Evolutionary conservation across 176 grass and related monocot species (phyloP).

Genomic region (Hordeum marinum): DNA sequence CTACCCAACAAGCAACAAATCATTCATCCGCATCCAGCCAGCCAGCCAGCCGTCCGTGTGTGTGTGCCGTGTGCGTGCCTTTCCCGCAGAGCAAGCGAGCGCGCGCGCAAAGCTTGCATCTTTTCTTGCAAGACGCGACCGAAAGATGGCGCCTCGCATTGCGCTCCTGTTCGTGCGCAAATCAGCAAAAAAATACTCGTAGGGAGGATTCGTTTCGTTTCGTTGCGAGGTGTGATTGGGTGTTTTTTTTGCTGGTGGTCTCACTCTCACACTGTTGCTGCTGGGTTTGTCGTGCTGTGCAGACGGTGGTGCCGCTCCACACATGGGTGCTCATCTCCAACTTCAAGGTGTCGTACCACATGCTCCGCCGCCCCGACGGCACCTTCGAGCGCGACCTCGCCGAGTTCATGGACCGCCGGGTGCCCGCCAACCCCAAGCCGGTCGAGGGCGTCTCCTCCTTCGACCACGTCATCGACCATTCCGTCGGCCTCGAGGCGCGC

Average conservation of each 20-base stretch:
- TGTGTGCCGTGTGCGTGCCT: neutral
- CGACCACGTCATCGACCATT: slow-evolving; percentile 65
- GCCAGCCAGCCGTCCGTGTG: neutral
- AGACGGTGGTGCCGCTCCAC: slow-evolving; percentile 87
- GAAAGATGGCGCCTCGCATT: slow-evolving; percentile 23
- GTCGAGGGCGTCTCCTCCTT: slow-evolving; percentile 73
- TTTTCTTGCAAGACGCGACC: slow-evolving; percentile 33
- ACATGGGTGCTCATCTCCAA: slow-evolving; percentile 98
- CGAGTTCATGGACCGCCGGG: slow-evolving; percentile 75
- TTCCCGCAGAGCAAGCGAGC: neutral
- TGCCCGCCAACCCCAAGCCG: slow-evolving; percentile 53
- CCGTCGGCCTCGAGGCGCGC: slow-evolving; percentile 64
- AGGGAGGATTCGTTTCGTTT: neutral
- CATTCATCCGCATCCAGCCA: slow-evolving; percentile 1
- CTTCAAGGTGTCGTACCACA: slow-evolving; percentile 95
- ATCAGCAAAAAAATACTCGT: slow-evolving; percentile 32
- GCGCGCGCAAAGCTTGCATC: slow-evolving; percentile 30
- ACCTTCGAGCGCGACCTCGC: slow-evolving; percentile 89
- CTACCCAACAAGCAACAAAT: slow-evolving; percentile 34
- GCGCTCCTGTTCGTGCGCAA: slow-evolving; percentile 18
- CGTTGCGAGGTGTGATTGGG: neutral
- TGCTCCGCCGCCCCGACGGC: slow-evolving; percentile 86
- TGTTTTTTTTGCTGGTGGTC: neutral
- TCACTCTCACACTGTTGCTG: neutral
- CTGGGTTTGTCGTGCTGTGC: slow-evolving; percentile 19